phyloP scores from a whole-genome alignment of 768 basidiomycete species.

The Panellus pusillus region DNA sequence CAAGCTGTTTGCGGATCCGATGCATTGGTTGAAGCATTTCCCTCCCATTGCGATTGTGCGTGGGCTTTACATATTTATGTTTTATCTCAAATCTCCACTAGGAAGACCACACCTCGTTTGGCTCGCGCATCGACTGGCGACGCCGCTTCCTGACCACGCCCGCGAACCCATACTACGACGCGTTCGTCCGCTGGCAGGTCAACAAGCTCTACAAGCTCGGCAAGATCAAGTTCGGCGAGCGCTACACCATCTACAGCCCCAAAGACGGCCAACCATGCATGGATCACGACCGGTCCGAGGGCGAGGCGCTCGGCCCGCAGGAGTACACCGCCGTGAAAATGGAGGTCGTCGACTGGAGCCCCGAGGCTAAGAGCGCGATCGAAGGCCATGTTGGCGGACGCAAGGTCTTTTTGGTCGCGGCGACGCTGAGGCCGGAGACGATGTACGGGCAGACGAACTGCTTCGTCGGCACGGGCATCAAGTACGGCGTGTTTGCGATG shows the following conservation, averaged over 20 bases:
- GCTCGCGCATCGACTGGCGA: constrained; percentile 98
- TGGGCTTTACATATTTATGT: constrained; percentile 15
- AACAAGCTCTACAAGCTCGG: constrained; percentile 85
- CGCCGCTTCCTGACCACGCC: constrained; percentile 92
- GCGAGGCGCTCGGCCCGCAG: constrained; percentile 92
- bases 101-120: constrained; percentile 79
- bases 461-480: constrained; percentile 88
- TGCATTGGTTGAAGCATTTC: constrained; percentile 91
- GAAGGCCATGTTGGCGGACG: constrained; percentile 71
- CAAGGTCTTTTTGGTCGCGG: constrained; percentile 91
- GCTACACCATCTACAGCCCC: constrained; percentile 97
- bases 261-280: constrained; percentile 99
- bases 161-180: constrained; percentile 95
- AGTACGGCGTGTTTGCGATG: constrained; percentile 90
- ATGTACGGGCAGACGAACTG: constrained; percentile 99
- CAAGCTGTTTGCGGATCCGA: constrained; percentile 96
- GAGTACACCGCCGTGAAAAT: constrained; percentile 96
- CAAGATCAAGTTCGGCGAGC: constrained; percentile 97
- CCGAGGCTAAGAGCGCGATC: constrained; percentile 61
- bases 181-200: constrained; percentile 97
- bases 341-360: constrained; percentile 86
- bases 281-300: constrained; percentile 97
- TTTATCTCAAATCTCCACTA: constrained; percentile 10
- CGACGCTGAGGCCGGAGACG: constrained; percentile 94
- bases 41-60: constrained; percentile 90